These are phyloP conservation scores for Letharia lupina DNA, from an alignment of 495 filamentous ascomycete genomes.

Conservation along the genomic window DNA sequence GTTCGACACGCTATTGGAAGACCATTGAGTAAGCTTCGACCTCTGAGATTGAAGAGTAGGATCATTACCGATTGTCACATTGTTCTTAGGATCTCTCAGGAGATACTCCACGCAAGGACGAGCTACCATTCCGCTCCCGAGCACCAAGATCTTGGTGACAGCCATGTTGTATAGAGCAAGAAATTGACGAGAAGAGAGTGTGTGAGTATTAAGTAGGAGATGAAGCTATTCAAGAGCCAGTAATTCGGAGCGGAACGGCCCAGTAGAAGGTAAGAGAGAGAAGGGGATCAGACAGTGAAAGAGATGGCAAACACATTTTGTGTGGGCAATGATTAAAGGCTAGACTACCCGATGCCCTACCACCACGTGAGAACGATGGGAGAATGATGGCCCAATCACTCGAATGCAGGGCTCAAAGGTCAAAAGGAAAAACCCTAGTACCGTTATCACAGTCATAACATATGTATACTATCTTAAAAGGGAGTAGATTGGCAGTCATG, in stretches of 20 bases:
- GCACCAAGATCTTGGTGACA: slow-evolving; percentile 6
- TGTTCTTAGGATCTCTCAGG: slow-evolving; percentile 1
- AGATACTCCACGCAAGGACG: slow-evolving; percentile 9
- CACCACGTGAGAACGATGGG: no score
- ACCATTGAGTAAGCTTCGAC: background rate
- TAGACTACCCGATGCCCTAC: background rate
- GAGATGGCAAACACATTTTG: background rate
- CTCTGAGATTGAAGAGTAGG: background rate
- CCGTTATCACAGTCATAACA: no score
- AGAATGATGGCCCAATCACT: no score
- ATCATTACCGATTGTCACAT: slow-evolving; percentile 3
- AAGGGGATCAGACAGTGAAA: background rate
- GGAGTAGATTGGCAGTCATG: no score
- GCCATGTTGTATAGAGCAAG: background rate
- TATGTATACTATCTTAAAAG: no score
- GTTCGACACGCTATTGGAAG: slow-evolving; percentile 1
- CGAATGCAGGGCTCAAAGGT: no score
- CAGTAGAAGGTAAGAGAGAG: background rate
- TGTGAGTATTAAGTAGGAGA: background rate
- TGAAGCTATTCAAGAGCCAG: background rate
- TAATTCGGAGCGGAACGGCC: background rate
- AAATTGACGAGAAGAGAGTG: background rate
- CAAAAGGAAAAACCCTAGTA: no score
- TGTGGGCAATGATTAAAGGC: background rate
- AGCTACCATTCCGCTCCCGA: slow-evolving; percentile 14